Percentiles rank a stretch among this genome's conserved stretches.
Evolutionary conservation across 305 asterid species (phyloP).

Genomic region (Fraxinus baroniana): DNA sequence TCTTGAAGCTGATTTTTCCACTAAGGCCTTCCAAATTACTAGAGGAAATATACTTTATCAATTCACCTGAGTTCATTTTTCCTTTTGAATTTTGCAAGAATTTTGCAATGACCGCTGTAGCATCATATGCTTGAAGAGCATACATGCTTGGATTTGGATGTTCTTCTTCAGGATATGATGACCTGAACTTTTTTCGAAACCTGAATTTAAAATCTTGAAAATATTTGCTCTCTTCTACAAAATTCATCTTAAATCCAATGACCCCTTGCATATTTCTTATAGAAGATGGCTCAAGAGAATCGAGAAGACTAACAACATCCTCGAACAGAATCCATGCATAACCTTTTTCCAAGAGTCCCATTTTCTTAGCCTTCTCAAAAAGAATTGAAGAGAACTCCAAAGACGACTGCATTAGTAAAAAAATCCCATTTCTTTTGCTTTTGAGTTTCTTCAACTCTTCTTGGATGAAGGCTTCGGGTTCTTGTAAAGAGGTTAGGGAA

Average conservation of each 20-base stretch:
- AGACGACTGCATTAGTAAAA: constrained; percentile 45
- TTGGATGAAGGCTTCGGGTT: constrained; percentile 26
- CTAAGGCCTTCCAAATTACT: constrained; percentile 51
- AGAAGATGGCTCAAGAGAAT: constrained; percentile 43
- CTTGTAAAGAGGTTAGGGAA: constrained; percentile 22
- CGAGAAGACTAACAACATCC: constrained; percentile 48
- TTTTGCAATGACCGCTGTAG: constrained; percentile 32
- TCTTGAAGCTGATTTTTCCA: constrained; percentile 53
- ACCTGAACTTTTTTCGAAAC: constrained; percentile 37
- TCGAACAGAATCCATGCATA: constrained; percentile 64
- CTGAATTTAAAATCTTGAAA: constrained; percentile 36
- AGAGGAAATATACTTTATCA: constrained; percentile 18
- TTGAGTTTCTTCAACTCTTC: constrained; percentile 37
- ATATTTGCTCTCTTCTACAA: constrained; percentile 15
- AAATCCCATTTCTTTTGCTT: constrained; percentile 33
- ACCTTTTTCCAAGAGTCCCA: constrained; percentile 61
- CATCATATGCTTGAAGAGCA: constrained; percentile 58
- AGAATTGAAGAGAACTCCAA: constrained; percentile 42
- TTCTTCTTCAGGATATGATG: constrained; percentile 44
- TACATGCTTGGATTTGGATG: constrained; percentile 42
- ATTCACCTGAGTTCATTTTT: constrained; percentile 17
- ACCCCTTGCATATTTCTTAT: constrained; percentile 57
- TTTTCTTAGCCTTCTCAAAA: constrained; percentile 45
- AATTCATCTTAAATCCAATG: constrained; percentile 48
- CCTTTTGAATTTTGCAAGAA: constrained; percentile 28